Evolutionary conservation across 208 protist species (phyloP), one percentile per base, ranked within the genome.

Genomic region (Leishmania gerbilli): DNA sequence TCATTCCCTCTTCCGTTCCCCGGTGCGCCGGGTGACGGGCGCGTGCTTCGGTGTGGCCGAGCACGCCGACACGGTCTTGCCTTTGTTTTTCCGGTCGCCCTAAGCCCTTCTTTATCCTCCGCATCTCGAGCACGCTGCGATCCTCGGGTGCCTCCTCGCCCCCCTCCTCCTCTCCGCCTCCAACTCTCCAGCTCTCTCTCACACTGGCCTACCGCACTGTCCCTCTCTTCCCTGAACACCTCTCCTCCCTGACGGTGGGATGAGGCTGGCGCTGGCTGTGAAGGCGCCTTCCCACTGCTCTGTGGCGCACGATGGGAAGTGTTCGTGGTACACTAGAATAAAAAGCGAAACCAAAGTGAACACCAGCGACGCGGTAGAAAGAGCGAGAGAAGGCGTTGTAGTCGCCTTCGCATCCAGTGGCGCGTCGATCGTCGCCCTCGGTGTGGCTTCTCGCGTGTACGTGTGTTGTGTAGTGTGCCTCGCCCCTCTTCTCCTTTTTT

Each of bases 261-360:
- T 40, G 62, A 40, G 31, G 62, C 13, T 17, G 27, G 31, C 11
- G 62, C 31, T 68, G 62, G 11, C 62, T 68, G 9, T 3, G 62
- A 21, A 68, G 31, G 31, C 62, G 31, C 62, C 31, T 40, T 68
- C 31, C 31, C 62, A 40, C 45, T 47, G 0, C 37, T 53, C 27
- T 74, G 42, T 34, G 15, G 68, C 45, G 49, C 71, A 76, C 21
- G 71, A 21, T 37, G 24, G 17, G 21, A 58, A 58, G 0, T 72
- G 40, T 49, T 19, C 21, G 67, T 47, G 67, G 40, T 27, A 9
- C 67, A 37, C 45, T 49, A n/a, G 42, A 49, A 60, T 45, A 17
- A 42, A n/a, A 76, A 53, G 27, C 58, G 13, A 79, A 42, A 82
- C 15, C 13, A 15, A 78, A 53, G 71, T 21, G 53, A 31, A 79